Evolutionary conservation across 495 filamentous ascomycete species (phyloP), one percentile per base, ranked within the genome.

Genomic region (Platismatia glauca): DNA sequence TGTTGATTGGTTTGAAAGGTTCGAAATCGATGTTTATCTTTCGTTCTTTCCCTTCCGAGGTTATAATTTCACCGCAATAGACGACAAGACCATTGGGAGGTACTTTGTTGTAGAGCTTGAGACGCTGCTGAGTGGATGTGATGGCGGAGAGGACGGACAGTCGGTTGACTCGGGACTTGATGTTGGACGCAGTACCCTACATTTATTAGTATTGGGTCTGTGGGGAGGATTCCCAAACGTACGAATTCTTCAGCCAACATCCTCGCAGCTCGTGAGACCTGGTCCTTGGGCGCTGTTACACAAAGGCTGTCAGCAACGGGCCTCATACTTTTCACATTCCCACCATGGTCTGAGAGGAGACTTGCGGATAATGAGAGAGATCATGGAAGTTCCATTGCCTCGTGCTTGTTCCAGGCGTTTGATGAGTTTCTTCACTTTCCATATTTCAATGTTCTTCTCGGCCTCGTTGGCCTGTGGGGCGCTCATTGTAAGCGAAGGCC

Each of bases 191-290:
- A 60, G 94, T 98, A 70, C 94, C 94, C 89, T 92, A 64, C 39
- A 60, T 39, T 9, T 37, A n/a, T 64, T 38, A 77, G 75, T 58
- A 74, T 58, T 33, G 48, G 34, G 29, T 60, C 7, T 37, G 56
- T 41, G 50, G 22, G 2, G n/a, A 38, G 1, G 53, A 27, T 16
- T 31, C 35, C 9, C 35, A 34, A 64, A 80, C 89, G 67, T 81
- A 95, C 91, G 72, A 92, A 97, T 88, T 97, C 93, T 96, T 98
- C 94, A 77, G 94, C 94, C 84, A 98, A 87, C 94, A 98, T 98
- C 82, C 96, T 96, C 46, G 95, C 90, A 43, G 90, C 90, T 64
- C 94, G 85, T 16, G 95, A 97, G 57, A 98, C 83, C 76, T 98
- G 94, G 76, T 97, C 94, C 84, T 97, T 98, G 58, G 94, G 94